Base-by-base conservation (phyloP, 225 moss, liverwort and hornwort species). In the Neckera pumila region DNA sequence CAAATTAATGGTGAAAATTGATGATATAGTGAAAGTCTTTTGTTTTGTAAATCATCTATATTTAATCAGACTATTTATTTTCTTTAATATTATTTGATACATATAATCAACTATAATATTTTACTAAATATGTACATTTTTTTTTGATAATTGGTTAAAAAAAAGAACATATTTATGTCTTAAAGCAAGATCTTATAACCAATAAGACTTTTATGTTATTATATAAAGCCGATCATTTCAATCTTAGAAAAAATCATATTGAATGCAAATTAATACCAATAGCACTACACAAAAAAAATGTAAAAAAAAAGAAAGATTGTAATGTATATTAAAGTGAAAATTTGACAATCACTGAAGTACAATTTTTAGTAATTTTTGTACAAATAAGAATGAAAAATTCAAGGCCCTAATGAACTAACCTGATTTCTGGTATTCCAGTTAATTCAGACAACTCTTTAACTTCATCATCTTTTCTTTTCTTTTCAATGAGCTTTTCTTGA, bases 381-480 rank as follows among this genome's bases (percentile, higher is more conserved):
- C 13, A 59, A 87, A 51, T 14, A 62, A 30, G 12, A 79, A 60
- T 30, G 2, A 84, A 81, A 72, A 43, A 4, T 38, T 33, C n/a
- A 53, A 73, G 12, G 9, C 12, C 76, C 14, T n/a, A 62, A 57
- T 26, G 5, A 74, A 86, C 58, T 51, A 23, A 97, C 98, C 97
- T 98, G 4, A 97, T 98, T 92, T 98, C 84, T 66, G 98, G 96
- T 87, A 92, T 94, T 85, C 95, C 84, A 38, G 97, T 97, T 57
- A 98, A 70, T 82, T 95, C 92, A n/a, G 91, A 93, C 90, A 97
- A 81, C 80, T 97, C 98, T 87, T 88, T 96, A 33, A 91, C 83
- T 91, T 94, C 95, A 85, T 96, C 95, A 84, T 96, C 95, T 78
- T 93, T 91, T 80, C 82, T 89, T 64, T 96, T 97, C 47, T 97